A percentile compares a stretch with the other conserved stretches of the same genome.
These are phyloP conservation scores for Heterococcus sp. DNA, from an alignment of 108 stramenopile genomes.

Conservation along the genomic window DNA sequence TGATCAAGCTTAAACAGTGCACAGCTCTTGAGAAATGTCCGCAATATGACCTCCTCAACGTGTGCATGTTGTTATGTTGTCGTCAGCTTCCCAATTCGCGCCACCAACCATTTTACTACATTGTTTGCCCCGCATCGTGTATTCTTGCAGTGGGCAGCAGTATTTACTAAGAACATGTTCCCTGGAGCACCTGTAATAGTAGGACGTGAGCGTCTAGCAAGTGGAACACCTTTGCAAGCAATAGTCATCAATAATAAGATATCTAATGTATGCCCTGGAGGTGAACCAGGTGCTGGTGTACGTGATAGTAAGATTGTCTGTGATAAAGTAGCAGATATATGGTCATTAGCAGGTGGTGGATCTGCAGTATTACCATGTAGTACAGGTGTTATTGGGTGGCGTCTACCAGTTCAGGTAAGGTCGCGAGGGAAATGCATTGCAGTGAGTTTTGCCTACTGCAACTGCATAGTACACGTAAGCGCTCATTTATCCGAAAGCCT, in stretches of 20 bases:
- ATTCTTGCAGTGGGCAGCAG: constrained; percentile 12
- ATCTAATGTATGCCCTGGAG: constrained; percentile 87
- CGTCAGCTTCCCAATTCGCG: background rate
- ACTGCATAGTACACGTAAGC: too few relatives aligned
- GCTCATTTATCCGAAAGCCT: too few relatives aligned
- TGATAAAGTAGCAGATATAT: constrained; percentile 69
- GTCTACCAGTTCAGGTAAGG: constrained; percentile 70
- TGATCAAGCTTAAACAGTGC: background rate
- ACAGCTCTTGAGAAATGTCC: background rate
- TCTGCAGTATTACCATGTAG: constrained; percentile 68
- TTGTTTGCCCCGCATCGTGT: too few relatives aligned
- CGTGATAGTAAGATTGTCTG: constrained; percentile 47
- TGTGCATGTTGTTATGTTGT: background rate
- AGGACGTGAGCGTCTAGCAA: constrained; percentile 70
- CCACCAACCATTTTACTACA: too few relatives aligned
- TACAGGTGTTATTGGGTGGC: constrained; percentile 98
- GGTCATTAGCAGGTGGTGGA: constrained; percentile 69
- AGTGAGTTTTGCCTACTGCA: too few relatives aligned
- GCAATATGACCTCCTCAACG: background rate
- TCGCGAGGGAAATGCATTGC: too few relatives aligned
- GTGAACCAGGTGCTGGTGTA: constrained; percentile 65
- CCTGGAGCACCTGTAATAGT: constrained; percentile 88
- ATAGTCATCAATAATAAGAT: constrained; percentile 93
- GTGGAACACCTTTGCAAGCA: constrained; percentile 70
- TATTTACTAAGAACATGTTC: constrained; percentile 60